Base-by-base conservation (phyloP, 2,329 filamentous ascomycete genomes). In the Zasmidium citrigriseum region DNA sequence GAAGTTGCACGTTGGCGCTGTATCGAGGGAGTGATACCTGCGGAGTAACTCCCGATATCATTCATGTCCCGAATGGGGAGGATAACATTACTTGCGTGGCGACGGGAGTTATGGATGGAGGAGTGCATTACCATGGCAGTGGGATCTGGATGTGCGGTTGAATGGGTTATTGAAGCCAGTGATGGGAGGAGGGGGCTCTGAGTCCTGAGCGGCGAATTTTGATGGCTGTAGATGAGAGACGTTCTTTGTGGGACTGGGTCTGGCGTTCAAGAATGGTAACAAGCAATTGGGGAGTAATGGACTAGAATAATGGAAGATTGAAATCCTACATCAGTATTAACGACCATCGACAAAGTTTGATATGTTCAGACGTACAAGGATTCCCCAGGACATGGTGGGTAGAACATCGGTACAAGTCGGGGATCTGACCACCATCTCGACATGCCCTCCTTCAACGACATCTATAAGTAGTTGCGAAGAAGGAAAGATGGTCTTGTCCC, bases 1-100 rank as follows among this genome's bases (percentile, higher is more conserved):
- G 61, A 10, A 59, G 56, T 22, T 71, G 69, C 58, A 61, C 56
- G 1, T 63, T 67, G 53, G 60, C 63, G 7, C 46, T 68, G 9
- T 68, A 52, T 29, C 18, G 55, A 25, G 63, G 55, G 16, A 57
- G 58, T n/a, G 49, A 56, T 18, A 64, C 34, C 16, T 70, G 68
- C 45, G 61, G 61, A n/a, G 55, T 59, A 14, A 20, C 55, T 41
- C 54, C 45, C 49, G 46, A 49, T 16, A 18, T 23, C 52, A 38
- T 55, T 57, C 12, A 53, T 47, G 18, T 55, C 34, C 23, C 54
- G 56, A 10, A 50, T 48, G n/a, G 54, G 34, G 24, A 56, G 24
- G 44, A 47, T 21, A 51, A 54, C 52, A 24, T 57, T n/a, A 54
- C 47, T 20, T 50, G 60, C 45, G 16, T 51, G 21, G 41, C 61